A percentile compares a stretch with the other conserved stretches of the same genome.
Conservation (phyloP, 805 yeast species). For the Wickerhamomyces sydowiorum region DNA sequence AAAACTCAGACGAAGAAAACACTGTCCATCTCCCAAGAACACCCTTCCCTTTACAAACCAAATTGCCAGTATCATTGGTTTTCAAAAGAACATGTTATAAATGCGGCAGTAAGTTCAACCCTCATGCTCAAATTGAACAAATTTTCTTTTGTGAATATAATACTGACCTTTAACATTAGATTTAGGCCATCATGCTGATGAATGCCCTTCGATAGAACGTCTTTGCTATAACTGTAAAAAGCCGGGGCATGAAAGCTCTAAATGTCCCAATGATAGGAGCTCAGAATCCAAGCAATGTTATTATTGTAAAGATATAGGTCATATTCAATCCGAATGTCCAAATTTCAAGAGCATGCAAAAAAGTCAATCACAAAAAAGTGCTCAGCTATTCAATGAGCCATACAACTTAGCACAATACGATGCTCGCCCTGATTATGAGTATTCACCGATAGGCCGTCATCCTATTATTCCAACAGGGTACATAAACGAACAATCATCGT, state of each 20-base stretch:
- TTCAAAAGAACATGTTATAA: conserved; percentile 24
- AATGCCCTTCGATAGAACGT: conserved; percentile 18
- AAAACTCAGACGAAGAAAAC: no score
- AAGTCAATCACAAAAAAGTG: background rate
- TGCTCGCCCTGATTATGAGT: background rate
- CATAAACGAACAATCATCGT: background rate
- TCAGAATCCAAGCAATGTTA: conserved; percentile 23
- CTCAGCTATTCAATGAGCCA: background rate
- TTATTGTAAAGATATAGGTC: conserved; percentile 23
- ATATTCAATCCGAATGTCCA: conserved; percentile 25
- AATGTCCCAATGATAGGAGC: conserved; percentile 19
- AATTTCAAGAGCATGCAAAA: background rate
- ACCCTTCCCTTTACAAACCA: background rate
- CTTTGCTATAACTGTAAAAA: conserved; percentile 27
- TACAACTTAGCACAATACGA: background rate
- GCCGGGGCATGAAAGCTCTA: conserved; percentile 24
- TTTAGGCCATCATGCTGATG: conserved; percentile 26
- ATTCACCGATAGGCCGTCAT: no score
- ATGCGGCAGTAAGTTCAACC: background rate
- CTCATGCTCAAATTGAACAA: no score
- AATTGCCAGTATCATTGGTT: conserved; percentile 16
- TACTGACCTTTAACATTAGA: no score
- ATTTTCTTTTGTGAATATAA: no score
- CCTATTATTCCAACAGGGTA: no score
- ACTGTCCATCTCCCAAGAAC: no score